Base-by-base conservation (phyloP, 495 filamentous ascomycete species). In the Thozetella sp. region DNA sequence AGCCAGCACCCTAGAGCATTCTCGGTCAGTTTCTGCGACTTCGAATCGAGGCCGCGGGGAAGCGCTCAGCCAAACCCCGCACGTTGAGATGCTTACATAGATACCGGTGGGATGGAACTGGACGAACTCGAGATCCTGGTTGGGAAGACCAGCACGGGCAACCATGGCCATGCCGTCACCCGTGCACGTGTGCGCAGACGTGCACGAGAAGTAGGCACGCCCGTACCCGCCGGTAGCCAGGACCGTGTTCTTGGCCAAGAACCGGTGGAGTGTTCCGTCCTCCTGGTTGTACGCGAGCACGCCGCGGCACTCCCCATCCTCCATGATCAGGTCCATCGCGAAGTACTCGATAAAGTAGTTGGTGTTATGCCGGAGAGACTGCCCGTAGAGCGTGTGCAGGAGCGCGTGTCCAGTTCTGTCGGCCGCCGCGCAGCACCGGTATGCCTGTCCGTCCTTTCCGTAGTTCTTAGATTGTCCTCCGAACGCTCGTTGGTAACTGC, bases 291-390 rank as follows among this genome's bases (percentile, higher is more conserved):
- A 97, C 58, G 93, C 93, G 61, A 97, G 82, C 63, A 98, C 93
- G 82, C 94, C 94, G 60, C 93, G 91, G 82, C 94, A 98, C 74
- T 92, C 90, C 56, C 95, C 95, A 70, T 93, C 90, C 77, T 97
- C 90, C 94, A 97, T 98, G 68, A 98, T 85, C 73, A 98, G 80
- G 75, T 98, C 94, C 59, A 96, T 81, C 59, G 92, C 94, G 76
- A 98, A 98, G 84, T 92, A 98, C 81, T 98, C 94, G 71, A 98
- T 97, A 81, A 98, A 97, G 84, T 97, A 98, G 81, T 97, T 97
- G 68, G 94, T 96, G 81, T 97, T 96, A 81, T 98, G 92, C 68
- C 92, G 82, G 56, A 98, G 85, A 58, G 94, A 97, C 84, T 97
- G 95, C 71, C 95, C 94, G 79, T 98, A 98, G 66, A 98, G 89